Conservation (phyloP, 2,329 filamentous ascomycete genomes). For the Tolypocladium inflatum region DNA sequence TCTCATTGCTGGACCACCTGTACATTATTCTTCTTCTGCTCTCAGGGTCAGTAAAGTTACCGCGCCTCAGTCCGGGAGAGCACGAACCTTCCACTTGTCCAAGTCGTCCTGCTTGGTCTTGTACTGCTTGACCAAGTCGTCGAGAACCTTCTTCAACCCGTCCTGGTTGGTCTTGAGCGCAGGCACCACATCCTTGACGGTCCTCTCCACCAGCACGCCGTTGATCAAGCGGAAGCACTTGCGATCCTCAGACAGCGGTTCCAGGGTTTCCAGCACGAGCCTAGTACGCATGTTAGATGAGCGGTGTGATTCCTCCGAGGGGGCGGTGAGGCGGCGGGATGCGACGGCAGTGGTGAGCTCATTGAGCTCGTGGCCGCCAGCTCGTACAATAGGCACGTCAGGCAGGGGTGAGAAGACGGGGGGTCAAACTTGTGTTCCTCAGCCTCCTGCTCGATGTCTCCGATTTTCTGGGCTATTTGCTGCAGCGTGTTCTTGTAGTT, state of each 20-base stretch:
- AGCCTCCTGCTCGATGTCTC: conserved; percentile 92
- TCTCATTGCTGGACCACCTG: conserved; percentile 70
- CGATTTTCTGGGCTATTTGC: conserved; percentile 91
- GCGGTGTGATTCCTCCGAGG: conserved; percentile 8
- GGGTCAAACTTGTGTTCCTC: conserved; percentile 83
- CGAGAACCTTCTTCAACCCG: conserved; percentile 84
- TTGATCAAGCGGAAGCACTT: conserved; percentile 99
- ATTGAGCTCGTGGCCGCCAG: not conserved
- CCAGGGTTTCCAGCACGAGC: conserved; percentile 86
- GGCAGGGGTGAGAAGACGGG: not conserved
- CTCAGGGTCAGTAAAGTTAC: conserved; percentile 6
- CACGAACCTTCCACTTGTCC: conserved; percentile 92
- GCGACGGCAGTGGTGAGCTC: not conserved
- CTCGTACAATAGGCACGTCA: not conserved
- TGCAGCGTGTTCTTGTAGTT: conserved; percentile 75
- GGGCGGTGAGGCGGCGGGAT: conserved; percentile 27
- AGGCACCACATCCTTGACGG: conserved; percentile 84
- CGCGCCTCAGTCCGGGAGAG: not conserved
- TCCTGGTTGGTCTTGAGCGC: conserved; percentile 90
- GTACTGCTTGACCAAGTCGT: conserved; percentile 94
- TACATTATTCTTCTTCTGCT: conserved; percentile 80
- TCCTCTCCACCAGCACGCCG: conserved; percentile 88
- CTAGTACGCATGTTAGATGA: conserved; percentile 35
- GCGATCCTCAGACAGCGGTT: conserved; percentile 71
- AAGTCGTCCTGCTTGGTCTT: conserved; percentile 89